A percentile compares a stretch with the other conserved stretches of the same genome.
phyloP scores from a whole-genome alignment of 345 rosid genomes.

The Gossypium turneri region DNA sequence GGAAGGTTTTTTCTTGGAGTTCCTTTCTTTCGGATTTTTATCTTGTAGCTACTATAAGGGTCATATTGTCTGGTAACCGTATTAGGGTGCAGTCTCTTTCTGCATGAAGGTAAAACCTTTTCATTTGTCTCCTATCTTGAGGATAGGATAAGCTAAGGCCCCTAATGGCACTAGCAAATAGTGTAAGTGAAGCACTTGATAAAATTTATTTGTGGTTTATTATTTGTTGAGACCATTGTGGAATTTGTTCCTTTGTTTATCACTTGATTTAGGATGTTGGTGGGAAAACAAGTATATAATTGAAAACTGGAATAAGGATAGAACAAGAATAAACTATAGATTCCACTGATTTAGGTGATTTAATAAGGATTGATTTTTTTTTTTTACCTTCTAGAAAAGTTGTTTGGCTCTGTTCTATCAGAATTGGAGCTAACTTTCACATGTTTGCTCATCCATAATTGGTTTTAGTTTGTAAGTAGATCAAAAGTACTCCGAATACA shows the following conservation, averaged over 20 bases:
- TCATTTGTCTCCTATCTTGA: not conserved
- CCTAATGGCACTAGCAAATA: constrained; percentile 13
- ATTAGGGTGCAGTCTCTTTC: not conserved
- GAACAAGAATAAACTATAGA: too few species aligned
- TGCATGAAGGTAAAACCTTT: not conserved
- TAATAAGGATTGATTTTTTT: not conserved
- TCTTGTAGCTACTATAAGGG: not conserved
- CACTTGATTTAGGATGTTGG: not conserved
- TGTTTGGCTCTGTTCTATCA: not conserved
- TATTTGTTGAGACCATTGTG: not conserved
- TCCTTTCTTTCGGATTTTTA: not conserved
- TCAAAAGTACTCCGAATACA: not conserved
- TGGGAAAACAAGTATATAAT: not conserved
- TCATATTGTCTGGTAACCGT: not conserved
- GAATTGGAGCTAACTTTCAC: not conserved
- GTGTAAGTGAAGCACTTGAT: not conserved
- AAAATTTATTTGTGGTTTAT: not conserved
- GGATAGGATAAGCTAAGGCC: constrained; percentile 11
- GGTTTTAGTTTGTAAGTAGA: not conserved
- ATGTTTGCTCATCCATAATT: not conserved
- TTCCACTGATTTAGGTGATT: too few species aligned
- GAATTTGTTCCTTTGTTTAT: not conserved
- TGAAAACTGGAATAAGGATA: not conserved
- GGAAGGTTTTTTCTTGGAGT: not conserved
- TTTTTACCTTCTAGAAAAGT: not conserved